Base-by-base conservation (phyloP, 345 rosid genomes). In the Rhizophora mangle region DNA sequence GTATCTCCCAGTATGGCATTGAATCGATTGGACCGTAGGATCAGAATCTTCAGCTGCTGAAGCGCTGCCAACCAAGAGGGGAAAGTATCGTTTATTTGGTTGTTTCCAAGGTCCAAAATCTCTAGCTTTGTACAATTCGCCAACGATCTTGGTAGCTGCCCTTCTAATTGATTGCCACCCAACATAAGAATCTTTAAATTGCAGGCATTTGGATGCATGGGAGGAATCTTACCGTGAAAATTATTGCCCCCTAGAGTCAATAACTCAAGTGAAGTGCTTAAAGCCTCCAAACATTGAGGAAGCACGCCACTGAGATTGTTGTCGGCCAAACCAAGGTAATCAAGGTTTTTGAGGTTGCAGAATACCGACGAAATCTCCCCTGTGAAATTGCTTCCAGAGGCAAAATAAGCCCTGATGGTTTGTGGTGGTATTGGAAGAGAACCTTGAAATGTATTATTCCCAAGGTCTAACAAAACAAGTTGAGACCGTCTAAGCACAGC, bases 261-360 rank as follows among this genome's bases (percentile, higher is more conserved):
- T 4, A 61, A 21, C 9, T n/a, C 21, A 2, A 32, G 19, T 6
- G 22, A n/a, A 15, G 1, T 11, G 3, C 39, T 39, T 4, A 20
- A 18, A 26, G 31, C 51, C 5, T 47, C 60, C 24, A 69, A 60
- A 32, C 73, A 69, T 15, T 19, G 67, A 6, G 65, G 67, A 16
- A 61, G 8, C 1, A 11, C 4, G 47, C 73, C 73, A 15, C 66
- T 69, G 49, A 69, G 52, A 59, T 51, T 69, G 66, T 69, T 69
- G 31, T 6, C 5, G 10, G 52, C 18, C 58, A 69, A 51, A 6
- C 22, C 43, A 16, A 69, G 26, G 54, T 2, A 6, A 36, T 0
- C 6, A 13, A 69, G 31, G 3, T 65, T 46, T 16, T 32, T 6
- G 3, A 43, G 49, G 49, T 3, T 43, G 19, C 49, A 43, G 16